Base-by-base conservation (phyloP, 164 flowering plant species). In the Nymphaea thermarum region DNA sequence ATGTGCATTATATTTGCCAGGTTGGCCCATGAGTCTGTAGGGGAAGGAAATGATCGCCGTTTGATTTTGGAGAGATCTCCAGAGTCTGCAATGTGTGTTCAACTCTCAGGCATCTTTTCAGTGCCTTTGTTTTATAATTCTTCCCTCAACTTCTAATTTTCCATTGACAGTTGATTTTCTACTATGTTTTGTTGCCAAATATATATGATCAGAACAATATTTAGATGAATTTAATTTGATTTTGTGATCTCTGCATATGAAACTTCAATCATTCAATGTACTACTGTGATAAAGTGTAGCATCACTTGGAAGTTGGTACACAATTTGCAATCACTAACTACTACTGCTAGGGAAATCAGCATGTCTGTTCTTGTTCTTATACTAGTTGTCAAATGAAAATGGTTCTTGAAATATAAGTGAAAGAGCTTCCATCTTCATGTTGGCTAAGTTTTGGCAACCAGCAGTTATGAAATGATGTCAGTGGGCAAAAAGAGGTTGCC, bases 41-140 rank as follows among this genome's bases (percentile, higher is more conserved):
- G 98, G 68, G 97, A 90, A 80, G 98, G 97, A 73, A 89, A 87
- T 72, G 81, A 86, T 51, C 84, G 98, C 47, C 97, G 89, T 77
- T 76, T 93, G 69, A 70, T 89, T 73, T 77, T 93, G 80, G 86
- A 87, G 82, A 80, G 96, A 43, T 80, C 89, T 80, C 79, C 84
- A 60, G 93, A 91, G 67, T 86, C 96, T 69, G 82, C 94, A 75
- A 75, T 91, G 98, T 91, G 84, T 63, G 85, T 79, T 43, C 6
- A 57, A 8, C 17, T 62, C 15, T n/a, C 45, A 18, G n/a, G 55
- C 8, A 63, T 15, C 36, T 60, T 42, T 42, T 44, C 66, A n/a
- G 17, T 68, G 43, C 51, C 25, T 3, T 6, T 70, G 14, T 68
- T 1, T 43, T 47, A 43, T 60, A 55, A 60, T 44, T n/a, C 44